Percentiles rank a stretch among this genome's conserved stretches.
Conservation (phyloP, 2,329 filamentous ascomycete species). For the Microcyclospora pomicola region DNA sequence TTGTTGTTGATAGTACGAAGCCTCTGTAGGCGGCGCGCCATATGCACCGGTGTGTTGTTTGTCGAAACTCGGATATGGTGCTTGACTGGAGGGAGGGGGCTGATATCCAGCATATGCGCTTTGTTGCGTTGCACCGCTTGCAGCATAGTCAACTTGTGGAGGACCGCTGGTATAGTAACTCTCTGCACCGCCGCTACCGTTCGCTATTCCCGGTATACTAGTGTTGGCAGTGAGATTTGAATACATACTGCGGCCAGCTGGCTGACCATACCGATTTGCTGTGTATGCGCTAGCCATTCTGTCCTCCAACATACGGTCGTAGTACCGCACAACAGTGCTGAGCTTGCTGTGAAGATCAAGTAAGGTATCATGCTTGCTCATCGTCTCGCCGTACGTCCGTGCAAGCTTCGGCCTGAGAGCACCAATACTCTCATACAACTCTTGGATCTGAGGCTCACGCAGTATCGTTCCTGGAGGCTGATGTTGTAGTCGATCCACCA, state of each 20-base stretch:
- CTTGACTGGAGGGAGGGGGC: slow-evolving; percentile 20
- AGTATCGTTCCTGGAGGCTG: slow-evolving; percentile 91
- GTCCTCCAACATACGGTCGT: slow-evolving; percentile 96
- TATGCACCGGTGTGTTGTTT: slow-evolving; percentile 12
- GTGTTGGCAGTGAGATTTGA: slow-evolving; percentile 50
- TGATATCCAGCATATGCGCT: slow-evolving; percentile 15
- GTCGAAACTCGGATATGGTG: slow-evolving; percentile 23
- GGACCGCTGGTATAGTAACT: slow-evolving; percentile 67
- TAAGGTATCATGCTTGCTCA: slow-evolving; percentile 97
- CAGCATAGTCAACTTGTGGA: slow-evolving; percentile 25
- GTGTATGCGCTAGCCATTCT: slow-evolving; percentile 84
- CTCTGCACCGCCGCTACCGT: slow-evolving; percentile 46
- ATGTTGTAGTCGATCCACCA: slow-evolving; percentile 88
- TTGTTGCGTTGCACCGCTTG: slow-evolving; percentile 26
- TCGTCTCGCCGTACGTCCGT: slow-evolving; percentile 91
- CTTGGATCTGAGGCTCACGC: slow-evolving; percentile 94
- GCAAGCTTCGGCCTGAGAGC: slow-evolving; percentile 83
- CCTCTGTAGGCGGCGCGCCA: slow-evolving; percentile 16
- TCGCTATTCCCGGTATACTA: slow-evolving; percentile 22
- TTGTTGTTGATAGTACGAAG: slow-evolving; percentile 17
- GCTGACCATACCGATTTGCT: slow-evolving; percentile 44
- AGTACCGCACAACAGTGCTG: slow-evolving; percentile 91
- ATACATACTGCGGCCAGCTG: slow-evolving; percentile 46
- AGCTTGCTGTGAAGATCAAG: slow-evolving; percentile 90
- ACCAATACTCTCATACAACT: slow-evolving; percentile 96